Conservation (phyloP, 805 yeast genomes). For the Kodamaea fukazawae region DNA sequence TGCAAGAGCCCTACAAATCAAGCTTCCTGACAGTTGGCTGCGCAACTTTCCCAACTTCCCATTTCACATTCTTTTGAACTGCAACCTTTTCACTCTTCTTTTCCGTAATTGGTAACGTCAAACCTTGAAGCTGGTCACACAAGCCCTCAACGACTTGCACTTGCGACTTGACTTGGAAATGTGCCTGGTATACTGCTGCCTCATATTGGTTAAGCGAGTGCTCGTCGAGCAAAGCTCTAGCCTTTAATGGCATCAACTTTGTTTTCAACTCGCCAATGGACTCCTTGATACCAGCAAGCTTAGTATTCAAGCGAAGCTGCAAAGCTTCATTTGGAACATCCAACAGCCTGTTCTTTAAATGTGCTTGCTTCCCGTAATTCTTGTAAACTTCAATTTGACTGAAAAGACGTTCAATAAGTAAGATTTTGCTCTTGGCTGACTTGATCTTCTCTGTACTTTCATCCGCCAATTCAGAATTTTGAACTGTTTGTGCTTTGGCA, state of each 20-base stretch:
- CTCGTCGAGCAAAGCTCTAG: slow-evolving; percentile 18
- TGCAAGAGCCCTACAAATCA: background rate
- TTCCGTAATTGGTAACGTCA: background rate
- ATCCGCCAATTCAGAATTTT: slow-evolving; percentile 7
- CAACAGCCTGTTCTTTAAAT: slow-evolving; percentile 24
- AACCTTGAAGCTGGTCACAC: background rate
- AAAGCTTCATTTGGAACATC: slow-evolving; percentile 29
- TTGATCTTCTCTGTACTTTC: slow-evolving; percentile 15
- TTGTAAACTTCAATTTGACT: slow-evolving; percentile 22
- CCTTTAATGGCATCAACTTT: slow-evolving; percentile 34
- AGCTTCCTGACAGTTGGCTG: background rate
- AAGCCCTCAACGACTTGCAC: slow-evolving; percentile 15
- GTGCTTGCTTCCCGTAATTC: slow-evolving; percentile 12
- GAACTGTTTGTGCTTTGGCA: slow-evolving; percentile 1
- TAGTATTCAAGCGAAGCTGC: slow-evolving; percentile 25
- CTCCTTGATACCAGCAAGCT: slow-evolving; percentile 21
- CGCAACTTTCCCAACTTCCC: slow-evolving; percentile 1
- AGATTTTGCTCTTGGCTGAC: slow-evolving; percentile 15
- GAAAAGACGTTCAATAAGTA: slow-evolving; percentile 25
- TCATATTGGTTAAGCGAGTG: slow-evolving; percentile 25
- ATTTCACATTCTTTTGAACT: slow-evolving; percentile 2
- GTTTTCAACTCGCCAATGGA: slow-evolving; percentile 23
- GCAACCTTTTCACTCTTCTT: slow-evolving; percentile 1
- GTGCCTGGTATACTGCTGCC: slow-evolving; percentile 26
- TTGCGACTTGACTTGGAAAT: slow-evolving; percentile 18